Conservation (phyloP, 2,329 filamentous ascomycete species). For the Cladosporium sp. region DNA sequence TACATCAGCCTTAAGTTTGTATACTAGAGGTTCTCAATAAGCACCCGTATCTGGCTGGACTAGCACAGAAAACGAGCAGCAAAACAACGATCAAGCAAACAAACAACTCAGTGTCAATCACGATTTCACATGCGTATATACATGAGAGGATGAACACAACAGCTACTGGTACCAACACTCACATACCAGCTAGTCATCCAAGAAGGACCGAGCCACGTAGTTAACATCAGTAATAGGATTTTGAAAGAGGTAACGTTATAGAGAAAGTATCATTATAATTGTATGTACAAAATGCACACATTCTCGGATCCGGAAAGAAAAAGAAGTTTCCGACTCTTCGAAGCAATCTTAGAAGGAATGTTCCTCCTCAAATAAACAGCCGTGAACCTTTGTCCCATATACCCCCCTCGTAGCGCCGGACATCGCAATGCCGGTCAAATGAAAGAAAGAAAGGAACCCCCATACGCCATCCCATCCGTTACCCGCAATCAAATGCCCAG, state of each 20-base stretch:
- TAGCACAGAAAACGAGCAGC: neutral
- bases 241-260: neutral
- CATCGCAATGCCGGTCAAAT: conserved; percentile 19
- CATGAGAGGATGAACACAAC: neutral
- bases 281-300: neutral
- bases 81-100: no score
- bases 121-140: neutral
- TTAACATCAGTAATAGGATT: neutral
- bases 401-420: neutral
- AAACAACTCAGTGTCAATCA: neutral
- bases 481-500: conserved; percentile 14
- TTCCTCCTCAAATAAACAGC: neutral
- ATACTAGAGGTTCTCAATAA: neutral
- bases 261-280: neutral
- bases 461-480: neutral
- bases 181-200: neutral
- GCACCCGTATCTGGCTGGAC: neutral
- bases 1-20: neutral
- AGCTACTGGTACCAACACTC: no score
- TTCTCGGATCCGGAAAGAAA: neutral
- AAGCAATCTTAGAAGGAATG: neutral
- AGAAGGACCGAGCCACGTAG: neutral
- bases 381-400: neutral
- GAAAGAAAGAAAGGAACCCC: neutral
- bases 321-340: neutral